These are phyloP conservation scores for Lolium perenne DNA, from an alignment of 176 grass and related monocot genomes.

Conservation along the genomic window DNA sequence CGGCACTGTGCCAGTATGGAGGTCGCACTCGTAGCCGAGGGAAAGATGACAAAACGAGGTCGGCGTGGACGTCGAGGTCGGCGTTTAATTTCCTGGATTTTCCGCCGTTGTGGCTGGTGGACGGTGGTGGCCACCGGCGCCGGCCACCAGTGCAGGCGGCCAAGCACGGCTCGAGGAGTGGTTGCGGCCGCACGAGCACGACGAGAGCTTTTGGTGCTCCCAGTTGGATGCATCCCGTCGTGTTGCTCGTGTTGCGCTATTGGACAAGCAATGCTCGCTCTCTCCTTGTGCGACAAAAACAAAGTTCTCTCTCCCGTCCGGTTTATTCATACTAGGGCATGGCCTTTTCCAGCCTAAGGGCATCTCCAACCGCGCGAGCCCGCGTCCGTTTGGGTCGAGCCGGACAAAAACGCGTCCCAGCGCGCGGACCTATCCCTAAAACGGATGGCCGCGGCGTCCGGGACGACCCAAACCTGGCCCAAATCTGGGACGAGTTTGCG, in stretches of 20 bases:
- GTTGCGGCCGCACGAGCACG: not conserved
- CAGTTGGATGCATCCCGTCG: not conserved
- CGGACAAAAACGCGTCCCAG: too few relatives aligned
- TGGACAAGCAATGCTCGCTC: not conserved
- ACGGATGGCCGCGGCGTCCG: too few relatives aligned
- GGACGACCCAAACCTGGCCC: too few relatives aligned
- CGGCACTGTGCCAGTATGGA: too few relatives aligned
- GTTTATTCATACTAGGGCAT: too few relatives aligned
- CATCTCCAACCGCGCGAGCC: too few relatives aligned
- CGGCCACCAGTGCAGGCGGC: not conserved
- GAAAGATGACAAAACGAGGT: slow-evolving; percentile 15
- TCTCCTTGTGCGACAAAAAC: too few relatives aligned
- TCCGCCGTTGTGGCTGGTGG: slow-evolving; percentile 22
- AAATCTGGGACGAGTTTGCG: too few relatives aligned
- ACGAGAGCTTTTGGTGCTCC: not conserved
- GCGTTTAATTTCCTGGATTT: not conserved
- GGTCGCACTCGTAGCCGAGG: not conserved
- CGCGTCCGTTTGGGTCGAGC: too few relatives aligned
- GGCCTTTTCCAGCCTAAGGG: not conserved
- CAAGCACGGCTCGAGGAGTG: not conserved
- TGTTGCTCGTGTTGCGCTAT: slow-evolving; percentile 30
- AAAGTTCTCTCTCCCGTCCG: not conserved
- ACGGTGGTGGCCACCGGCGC: not conserved
- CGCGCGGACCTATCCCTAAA: too few relatives aligned
- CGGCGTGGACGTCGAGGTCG: not conserved